phyloP scores from a whole-genome alignment of 2,329 filamentous ascomycete species.

The Colletotrichum sp. region DNA sequence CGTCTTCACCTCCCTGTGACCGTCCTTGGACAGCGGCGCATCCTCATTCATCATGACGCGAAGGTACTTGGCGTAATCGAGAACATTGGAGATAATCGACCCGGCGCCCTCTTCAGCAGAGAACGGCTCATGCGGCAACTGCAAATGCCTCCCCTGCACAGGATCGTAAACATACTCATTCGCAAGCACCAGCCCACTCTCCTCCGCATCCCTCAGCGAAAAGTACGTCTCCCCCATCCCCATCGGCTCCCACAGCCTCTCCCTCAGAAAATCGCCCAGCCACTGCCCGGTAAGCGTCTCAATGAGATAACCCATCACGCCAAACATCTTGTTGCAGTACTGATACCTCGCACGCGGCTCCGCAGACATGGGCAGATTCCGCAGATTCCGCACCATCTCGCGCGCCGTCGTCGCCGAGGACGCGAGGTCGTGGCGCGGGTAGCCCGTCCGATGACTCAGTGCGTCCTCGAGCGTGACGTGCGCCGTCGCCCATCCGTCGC shows the following conservation, averaged over 20 bases:
- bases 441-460: constrained; percentile 56
- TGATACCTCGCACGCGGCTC: constrained; percentile 50
- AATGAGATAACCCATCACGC: constrained; percentile 48
- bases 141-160: constrained; percentile 25
- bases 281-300: constrained; percentile 42
- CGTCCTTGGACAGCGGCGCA: constrained; percentile 28
- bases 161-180: constrained; percentile 46
- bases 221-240: constrained; percentile 50
- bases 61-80: constrained; percentile 41
- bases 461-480: constrained; percentile 61
- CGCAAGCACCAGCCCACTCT: constrained; percentile 36
- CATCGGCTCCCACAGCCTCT: constrained; percentile 49
- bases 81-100: constrained; percentile 42
- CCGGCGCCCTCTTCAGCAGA: constrained; percentile 46
- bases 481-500: constrained; percentile 48
- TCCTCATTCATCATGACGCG: constrained; percentile 34
- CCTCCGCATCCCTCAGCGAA: constrained; percentile 29
- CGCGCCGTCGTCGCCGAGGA: constrained; percentile 32
- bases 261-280: constrained; percentile 45
- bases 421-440: constrained; percentile 45
- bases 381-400: constrained; percentile 46
- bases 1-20: constrained; percentile 29
- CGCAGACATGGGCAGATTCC: constrained; percentile 47
- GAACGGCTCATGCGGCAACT: constrained; percentile 29
- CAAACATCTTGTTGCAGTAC: constrained; percentile 59